Evolutionary conservation across 2,329 filamentous ascomycete species (phyloP).

Genomic region (Aspergillus hiratsukae): DNA sequence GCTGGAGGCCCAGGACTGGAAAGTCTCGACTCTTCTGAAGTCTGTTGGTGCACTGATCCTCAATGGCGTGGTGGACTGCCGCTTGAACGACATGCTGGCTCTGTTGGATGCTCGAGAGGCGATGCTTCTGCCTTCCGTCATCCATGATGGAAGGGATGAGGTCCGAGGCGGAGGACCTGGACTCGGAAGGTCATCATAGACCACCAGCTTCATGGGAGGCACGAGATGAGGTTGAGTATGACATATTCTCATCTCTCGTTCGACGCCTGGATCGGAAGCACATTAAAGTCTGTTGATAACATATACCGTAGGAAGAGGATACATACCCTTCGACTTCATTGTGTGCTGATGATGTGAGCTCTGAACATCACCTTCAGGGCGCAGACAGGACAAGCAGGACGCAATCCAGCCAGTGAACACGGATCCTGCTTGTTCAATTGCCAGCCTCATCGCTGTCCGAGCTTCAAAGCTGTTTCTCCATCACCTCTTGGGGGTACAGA

Average conservation of each 20-base stretch:
- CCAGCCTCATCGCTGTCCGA: conserved; percentile 33
- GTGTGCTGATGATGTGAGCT: conserved; percentile 19
- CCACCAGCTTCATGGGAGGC: conserved; percentile 42
- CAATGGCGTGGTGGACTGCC: conserved; percentile 27
- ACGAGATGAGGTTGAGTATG: conserved; percentile 44
- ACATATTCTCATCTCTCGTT: conserved; percentile 43
- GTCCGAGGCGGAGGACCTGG: conserved; percentile 26
- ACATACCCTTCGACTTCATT: conserved; percentile 18
- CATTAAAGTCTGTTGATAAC: conserved; percentile 2
- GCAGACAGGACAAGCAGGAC: conserved; percentile 35
- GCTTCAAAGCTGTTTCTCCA: conserved; percentile 26
- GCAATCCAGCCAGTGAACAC: conserved; percentile 37
- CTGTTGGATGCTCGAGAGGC: conserved; percentile 38
- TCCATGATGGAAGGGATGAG: conserved; percentile 38
- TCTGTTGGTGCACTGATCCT: conserved; percentile 42
- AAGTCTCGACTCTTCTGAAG: conserved; percentile 36
- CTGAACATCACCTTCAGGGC: conserved; percentile 20
- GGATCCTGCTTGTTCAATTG: conserved; percentile 37
- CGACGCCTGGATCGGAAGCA: conserved; percentile 26
- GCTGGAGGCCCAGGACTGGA: conserved; percentile 5
- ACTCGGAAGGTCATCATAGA: conserved; percentile 39
- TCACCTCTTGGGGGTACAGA: conserved; percentile 20
- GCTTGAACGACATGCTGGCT: conserved; percentile 38
- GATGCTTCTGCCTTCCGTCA: conserved; percentile 35
- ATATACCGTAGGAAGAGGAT: neutral